Conservation (phyloP, 768 basidiomycete genomes). For the Pholiota conissans region DNA sequence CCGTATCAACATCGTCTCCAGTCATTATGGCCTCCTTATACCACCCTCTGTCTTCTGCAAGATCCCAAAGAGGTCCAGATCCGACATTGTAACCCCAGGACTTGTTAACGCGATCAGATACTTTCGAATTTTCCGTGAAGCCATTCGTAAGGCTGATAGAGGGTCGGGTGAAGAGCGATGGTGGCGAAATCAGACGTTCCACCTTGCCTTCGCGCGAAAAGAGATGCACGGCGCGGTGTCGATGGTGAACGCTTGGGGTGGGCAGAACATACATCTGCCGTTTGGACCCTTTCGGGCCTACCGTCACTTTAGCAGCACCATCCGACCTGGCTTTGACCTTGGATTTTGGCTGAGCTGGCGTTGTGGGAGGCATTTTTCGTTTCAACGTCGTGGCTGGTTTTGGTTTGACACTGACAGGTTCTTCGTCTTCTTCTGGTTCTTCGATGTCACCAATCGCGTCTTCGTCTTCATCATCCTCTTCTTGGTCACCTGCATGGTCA, state of each 20-base stretch:
- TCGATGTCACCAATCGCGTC: slow-evolving; percentile 21
- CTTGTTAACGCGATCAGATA: slow-evolving; percentile 62
- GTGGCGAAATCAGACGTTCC: slow-evolving; percentile 56
- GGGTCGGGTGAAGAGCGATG: slow-evolving; percentile 49
- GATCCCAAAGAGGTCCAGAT: slow-evolving; percentile 75
- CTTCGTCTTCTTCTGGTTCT: slow-evolving; percentile 18
- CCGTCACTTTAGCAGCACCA: slow-evolving; percentile 16
- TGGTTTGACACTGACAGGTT: slow-evolving; percentile 13
- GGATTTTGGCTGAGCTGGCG: slow-evolving; percentile 8
- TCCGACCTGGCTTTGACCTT: slow-evolving; percentile 30
- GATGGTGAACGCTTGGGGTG: slow-evolving; percentile 67
- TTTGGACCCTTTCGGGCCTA: slow-evolving; percentile 28
- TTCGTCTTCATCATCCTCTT: slow-evolving; percentile 25
- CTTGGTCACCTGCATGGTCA: slow-evolving; percentile 1
- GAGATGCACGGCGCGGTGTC: slow-evolving; percentile 69
- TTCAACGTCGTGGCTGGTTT: slow-evolving; percentile 11
- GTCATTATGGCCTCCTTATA: slow-evolving; percentile 58
- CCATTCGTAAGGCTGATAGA: slow-evolving; percentile 50
- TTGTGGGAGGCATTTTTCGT: slow-evolving; percentile 2
- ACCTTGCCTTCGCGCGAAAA: slow-evolving; percentile 50
- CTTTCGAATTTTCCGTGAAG: slow-evolving; percentile 46
- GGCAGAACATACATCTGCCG: slow-evolving; percentile 61
- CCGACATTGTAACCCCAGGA: slow-evolving; percentile 77
- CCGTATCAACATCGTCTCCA: slow-evolving; percentile 37
- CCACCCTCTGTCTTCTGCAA: slow-evolving; percentile 76